Evolutionary conservation across 495 filamentous ascomycete genomes (phyloP), one percentile per base, ranked within the genome.

Genomic region (Xylaria castorea): DNA sequence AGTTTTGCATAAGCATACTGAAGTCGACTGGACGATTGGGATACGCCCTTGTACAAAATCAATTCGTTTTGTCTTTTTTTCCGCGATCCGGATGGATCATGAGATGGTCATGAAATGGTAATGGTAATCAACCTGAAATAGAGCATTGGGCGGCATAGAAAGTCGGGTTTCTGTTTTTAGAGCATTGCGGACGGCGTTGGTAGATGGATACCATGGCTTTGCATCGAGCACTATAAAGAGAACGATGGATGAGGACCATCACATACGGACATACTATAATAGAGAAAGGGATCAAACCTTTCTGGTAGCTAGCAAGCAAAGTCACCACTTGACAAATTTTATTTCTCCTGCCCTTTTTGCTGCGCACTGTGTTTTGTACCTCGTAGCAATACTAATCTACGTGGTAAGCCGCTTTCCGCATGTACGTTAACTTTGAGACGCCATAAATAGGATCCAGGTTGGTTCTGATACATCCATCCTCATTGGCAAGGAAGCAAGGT

Each of bases 1-100:
- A 83, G 80, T 12, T 81, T 86, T 58, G 89, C 85, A n/a, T 89
- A 79, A 79, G 36, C 32, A 40, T 38, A n/a, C 20, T 20, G 34
- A n/a, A 2, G 2, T 38, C 34, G 20, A 22, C 3, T 38, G n/a
- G 58, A 38, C 18, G 7, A 22, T 22, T 22, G 34, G 18, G 6
- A 61, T 38, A 38, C 20, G 58, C 22, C 8, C 53, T 55, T 61
- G 58, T 61, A 61, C 58, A 61, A 61, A 8, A 38, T 12, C 5
- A n/a, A 38, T 22, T 27, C 58, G 11, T 34, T 38, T 38, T 20
- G 58, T 38, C n/a, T n/a, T 5, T 32, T 40, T 38, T 30, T 14
- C 25, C 20, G 8, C 11, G n/a, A 22, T 60, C 5, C 9, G 30
- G 16, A n/a, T 18, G 8, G 53, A 32, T 38, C 25, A 61, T 38